phyloP scores from a whole-genome alignment of 2,329 filamentous ascomycete genomes.

The Colletotrichum camelliae region DNA sequence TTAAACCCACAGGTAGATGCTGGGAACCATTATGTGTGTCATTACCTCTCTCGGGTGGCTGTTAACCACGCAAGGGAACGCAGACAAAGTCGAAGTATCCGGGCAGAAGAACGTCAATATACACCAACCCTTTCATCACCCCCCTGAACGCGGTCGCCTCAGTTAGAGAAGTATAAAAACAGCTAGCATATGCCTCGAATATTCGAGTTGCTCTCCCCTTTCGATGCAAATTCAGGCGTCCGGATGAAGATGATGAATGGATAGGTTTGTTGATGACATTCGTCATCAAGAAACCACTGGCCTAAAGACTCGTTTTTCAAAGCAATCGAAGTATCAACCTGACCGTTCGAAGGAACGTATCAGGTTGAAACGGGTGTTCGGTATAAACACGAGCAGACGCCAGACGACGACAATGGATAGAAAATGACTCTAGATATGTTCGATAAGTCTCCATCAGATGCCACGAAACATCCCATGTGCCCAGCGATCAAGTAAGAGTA shows the following conservation, averaged over 20 bases:
- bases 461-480: too few relatives aligned
- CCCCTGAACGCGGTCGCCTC: too few relatives aligned
- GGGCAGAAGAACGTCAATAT: too few relatives aligned
- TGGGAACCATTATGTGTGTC: too few relatives aligned
- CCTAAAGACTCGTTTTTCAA: fast-evolving
- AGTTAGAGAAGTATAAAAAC: too few relatives aligned
- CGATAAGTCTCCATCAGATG: not conserved
- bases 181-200: not conserved
- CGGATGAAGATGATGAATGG: not conserved
- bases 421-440: not conserved
- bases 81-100: too few relatives aligned
- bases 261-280: not conserved
- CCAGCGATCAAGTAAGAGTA: not conserved
- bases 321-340: not conserved
- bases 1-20: too few relatives aligned
- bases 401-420: not conserved
- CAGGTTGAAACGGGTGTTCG: fast-evolving
- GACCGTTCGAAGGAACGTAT: not conserved
- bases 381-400: not conserved
- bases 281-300: not conserved
- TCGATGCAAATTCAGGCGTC: not conserved
- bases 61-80: too few relatives aligned
- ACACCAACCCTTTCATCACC: too few relatives aligned
- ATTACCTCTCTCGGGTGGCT: too few relatives aligned
- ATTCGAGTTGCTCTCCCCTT: not conserved